Evolutionary conservation across 164 flowering plant genomes (phyloP).

Genomic region (Nymphaea thermarum): DNA sequence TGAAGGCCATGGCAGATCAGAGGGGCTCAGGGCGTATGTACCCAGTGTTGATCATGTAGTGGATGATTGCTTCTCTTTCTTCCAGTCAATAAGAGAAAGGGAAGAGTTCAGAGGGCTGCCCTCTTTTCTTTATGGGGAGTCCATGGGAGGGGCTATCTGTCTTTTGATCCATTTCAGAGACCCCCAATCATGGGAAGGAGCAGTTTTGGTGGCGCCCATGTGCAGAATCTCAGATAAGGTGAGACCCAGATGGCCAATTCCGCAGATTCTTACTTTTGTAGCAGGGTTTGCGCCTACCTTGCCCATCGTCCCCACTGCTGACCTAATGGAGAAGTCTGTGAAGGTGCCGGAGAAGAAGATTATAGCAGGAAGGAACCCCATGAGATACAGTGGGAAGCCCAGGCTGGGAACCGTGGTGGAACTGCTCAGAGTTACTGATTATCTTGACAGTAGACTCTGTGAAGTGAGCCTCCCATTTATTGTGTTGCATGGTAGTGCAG

Average conservation of each 20-base stretch:
- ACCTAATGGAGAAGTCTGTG: constrained; percentile 55
- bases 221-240: constrained; percentile 71
- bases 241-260: constrained; percentile 78
- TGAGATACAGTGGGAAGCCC: constrained; percentile 62
- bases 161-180: constrained; percentile 41
- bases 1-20: constrained; percentile 73
- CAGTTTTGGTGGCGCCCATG: constrained; percentile 76
- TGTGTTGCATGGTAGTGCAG: constrained; percentile 76
- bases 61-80: constrained; percentile 50
- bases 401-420: constrained; percentile 74
- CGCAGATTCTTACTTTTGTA: constrained; percentile 33
- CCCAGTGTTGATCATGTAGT: constrained; percentile 57
- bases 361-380: constrained; percentile 46
- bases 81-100: constrained; percentile 25
- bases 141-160: constrained; percentile 93
- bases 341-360: constrained; percentile 57
- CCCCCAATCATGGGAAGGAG: constrained; percentile 33
- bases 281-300: constrained; percentile 57
- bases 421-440: constrained; percentile 55
- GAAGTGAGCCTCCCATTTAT: constrained; percentile 65
- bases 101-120: constrained; percentile 29
- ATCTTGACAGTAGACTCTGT: constrained; percentile 21
- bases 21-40: constrained; percentile 65
- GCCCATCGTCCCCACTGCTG: constrained; percentile 64
- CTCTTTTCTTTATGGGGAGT: constrained; percentile 61